A percentile compares a stretch with the other conserved stretches of the same genome.
Evolutionary conservation across 1,284 basidiomycete genomes (phyloP).

Genomic region (Marasmius tenuissimus): DNA sequence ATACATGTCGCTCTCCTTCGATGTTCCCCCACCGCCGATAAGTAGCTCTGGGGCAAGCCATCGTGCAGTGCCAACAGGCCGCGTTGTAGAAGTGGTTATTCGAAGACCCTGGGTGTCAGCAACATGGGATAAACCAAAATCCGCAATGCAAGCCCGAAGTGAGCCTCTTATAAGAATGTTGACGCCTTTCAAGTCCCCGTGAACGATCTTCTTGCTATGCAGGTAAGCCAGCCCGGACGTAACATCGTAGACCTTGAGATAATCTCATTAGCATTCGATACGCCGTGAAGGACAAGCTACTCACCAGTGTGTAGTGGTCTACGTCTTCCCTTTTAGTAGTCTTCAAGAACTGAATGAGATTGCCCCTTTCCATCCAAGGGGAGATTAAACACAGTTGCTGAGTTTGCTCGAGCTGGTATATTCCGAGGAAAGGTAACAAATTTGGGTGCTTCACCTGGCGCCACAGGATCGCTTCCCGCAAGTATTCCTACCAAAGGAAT

Average conservation of each 20-base stretch:
- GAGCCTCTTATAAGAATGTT: not conserved
- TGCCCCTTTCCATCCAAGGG: constrained; percentile 5
- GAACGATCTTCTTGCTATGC: not conserved
- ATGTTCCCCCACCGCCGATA: too few species aligned
- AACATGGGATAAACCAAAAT: not conserved
- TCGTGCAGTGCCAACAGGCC: too few species aligned
- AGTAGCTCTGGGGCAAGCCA: too few species aligned
- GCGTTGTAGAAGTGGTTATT: not conserved
- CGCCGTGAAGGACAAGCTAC: not conserved
- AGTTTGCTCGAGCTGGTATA: constrained; percentile 4
- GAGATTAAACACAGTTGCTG: constrained; percentile 8
- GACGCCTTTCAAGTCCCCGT: not conserved
- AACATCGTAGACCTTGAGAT: not conserved
- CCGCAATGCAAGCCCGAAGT: not conserved
- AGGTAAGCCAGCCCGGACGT: not conserved
- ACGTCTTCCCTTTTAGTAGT: not conserved
- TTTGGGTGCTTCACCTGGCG: constrained; percentile 1
- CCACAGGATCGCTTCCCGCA: not conserved
- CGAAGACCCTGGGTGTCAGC: not conserved
- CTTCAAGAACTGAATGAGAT: constrained; percentile 1
- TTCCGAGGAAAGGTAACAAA: constrained; percentile 1
- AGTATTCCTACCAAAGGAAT: not conserved
- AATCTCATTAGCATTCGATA: not conserved
- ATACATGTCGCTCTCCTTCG: not conserved
- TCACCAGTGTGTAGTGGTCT: not conserved